Evolutionary conservation across 78 protist genomes (phyloP), one percentile per base, ranked within the genome.

Genomic region (Dictyostelium firmibasis): DNA sequence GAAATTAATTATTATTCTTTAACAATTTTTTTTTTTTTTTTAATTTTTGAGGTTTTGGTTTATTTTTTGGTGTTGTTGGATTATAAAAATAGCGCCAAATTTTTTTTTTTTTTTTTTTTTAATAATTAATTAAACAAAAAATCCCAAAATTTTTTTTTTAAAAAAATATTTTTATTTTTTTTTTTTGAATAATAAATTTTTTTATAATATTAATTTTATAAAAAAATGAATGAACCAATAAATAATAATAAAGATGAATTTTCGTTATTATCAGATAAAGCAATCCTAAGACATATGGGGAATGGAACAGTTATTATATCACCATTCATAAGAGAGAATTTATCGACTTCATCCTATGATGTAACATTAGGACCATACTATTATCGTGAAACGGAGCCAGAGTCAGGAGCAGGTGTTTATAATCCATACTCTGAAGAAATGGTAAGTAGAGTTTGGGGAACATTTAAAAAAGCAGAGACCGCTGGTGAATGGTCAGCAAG

Each of bases 361-460:
- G 96, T 94, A 0, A 94, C 96, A 31, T 33, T 94, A 13, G 96
- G 96, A 13, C 86, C 92, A 35, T 94, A 83, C 64, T 94, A 36
- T 25, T 94, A 47, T 18, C 70, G 96, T 38, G 96, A 93, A 25
- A 33, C 14, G 27, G 67, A 57, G 25, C 91, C 95, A 18, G 96
- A 93, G 23, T 31, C 95, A 18, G 94, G 96, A 8, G 35, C 76
- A n/a, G 67, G 75, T 36, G 25, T 94, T 25, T 94, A 94, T 29
- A 94, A 94, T 62, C 96, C 96, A 38, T 94, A 92, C 25, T 25
- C 64, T n/a, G 83, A 89, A 36, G 16, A 77, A 35, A 94, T 93
- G 96, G 96, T 94, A 10, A 72, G 67, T 31, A 87, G 43, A 25
- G 70, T 94, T 23, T 94, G 96, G 96, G 96, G 96, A 13, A 14